Evolutionary conservation across 148 eudicot genomes (phyloP).

Genomic region (Hydrangea macrophylla): DNA sequence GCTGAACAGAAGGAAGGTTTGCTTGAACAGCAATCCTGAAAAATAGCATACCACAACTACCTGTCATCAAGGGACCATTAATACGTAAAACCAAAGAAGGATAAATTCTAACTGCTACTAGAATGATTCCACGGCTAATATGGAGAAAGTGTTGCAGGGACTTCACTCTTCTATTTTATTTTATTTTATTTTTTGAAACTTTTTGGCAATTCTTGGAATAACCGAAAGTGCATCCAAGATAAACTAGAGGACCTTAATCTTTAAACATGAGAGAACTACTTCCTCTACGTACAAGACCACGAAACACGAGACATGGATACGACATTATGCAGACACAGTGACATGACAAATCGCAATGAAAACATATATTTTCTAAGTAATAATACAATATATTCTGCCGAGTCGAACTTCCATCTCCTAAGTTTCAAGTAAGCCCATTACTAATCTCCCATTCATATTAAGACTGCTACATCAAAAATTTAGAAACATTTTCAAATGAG

Average conservation of each 20-base stretch:
- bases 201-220: not conserved
- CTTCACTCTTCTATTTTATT: not conserved
- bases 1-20: constrained; percentile 51
- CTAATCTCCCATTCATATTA: too few relatives aligned
- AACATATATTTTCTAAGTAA: too few relatives aligned
- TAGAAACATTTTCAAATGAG: too few relatives aligned
- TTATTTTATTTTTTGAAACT: not conserved
- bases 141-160: not conserved
- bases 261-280: too few relatives aligned
- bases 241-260: not conserved
- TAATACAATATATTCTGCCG: too few relatives aligned
- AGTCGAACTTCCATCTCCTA: too few relatives aligned
- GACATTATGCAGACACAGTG: too few relatives aligned
- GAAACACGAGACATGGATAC: too few relatives aligned
- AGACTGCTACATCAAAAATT: too few relatives aligned
- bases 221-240: not conserved
- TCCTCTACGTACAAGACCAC: too few relatives aligned
- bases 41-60: constrained; percentile 10
- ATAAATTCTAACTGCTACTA: not conserved
- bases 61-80: not conserved
- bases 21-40: constrained; percentile 76
- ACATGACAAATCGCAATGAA: too few relatives aligned
- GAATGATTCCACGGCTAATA: not conserved
- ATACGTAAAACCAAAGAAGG: not conserved
- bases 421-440: too few relatives aligned